Evolutionary conservation across 768 basidiomycete genomes (phyloP).

Genomic region (Lactarius quietus): DNA sequence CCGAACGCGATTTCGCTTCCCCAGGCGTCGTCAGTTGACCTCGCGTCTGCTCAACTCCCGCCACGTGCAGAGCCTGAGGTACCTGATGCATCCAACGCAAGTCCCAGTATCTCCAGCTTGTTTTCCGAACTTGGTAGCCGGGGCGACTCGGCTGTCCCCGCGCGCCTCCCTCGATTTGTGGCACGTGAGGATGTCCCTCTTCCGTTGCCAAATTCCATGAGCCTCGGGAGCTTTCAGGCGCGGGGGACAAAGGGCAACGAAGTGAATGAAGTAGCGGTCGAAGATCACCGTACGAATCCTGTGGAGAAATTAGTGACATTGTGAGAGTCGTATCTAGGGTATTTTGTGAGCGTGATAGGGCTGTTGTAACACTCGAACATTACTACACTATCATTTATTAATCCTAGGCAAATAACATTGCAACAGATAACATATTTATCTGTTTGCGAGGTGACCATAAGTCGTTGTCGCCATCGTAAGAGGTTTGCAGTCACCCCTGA

Average conservation of each 20-base stretch:
- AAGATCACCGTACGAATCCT: background rate
- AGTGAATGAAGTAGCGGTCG: background rate
- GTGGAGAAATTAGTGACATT: background rate
- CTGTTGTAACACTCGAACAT: background rate
- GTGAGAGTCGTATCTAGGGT: background rate
- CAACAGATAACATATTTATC: background rate
- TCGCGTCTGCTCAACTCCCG: slow-evolving; percentile 10
- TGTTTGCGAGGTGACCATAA: too few relatives aligned
- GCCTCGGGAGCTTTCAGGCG: background rate
- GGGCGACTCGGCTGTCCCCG: background rate
- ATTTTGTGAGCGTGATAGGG: background rate
- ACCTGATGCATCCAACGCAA: background rate
- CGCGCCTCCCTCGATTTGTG: background rate
- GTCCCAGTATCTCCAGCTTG: background rate
- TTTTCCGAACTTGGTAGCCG: background rate
- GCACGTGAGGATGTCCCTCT: background rate
- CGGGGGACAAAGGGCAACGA: background rate
- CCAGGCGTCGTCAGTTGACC: background rate
- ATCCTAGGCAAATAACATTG: background rate
- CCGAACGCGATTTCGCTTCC: background rate
- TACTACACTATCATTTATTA: background rate
- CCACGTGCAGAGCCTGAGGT: background rate
- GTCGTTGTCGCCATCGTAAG: too few relatives aligned
- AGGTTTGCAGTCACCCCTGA: too few relatives aligned
- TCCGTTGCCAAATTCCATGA: background rate